These are phyloP conservation scores for Penicillium sp. DNA, from an alignment of 2,329 filamentous ascomycete species.

Conservation along the genomic window DNA sequence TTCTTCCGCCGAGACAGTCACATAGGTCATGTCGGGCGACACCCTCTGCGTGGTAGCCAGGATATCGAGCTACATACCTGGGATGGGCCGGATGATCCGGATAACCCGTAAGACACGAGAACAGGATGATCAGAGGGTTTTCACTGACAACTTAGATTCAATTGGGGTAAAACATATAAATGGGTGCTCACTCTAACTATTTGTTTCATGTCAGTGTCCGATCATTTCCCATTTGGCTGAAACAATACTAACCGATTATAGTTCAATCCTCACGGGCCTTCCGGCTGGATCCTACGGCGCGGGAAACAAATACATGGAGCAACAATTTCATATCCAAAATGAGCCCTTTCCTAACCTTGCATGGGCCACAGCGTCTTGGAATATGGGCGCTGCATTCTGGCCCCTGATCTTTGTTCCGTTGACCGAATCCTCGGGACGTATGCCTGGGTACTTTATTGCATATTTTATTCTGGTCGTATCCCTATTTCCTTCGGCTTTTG, in stretches of 20 bases:
- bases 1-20: conserved; percentile 27
- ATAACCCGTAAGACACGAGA: conserved; percentile 26
- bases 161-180: conserved; percentile 43
- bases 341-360: conserved; percentile 33
- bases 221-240: no score
- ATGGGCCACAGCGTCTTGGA: conserved; percentile 38
- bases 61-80: conserved; percentile 33
- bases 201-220: conserved; percentile 38
- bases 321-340: conserved; percentile 35
- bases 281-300: conserved; percentile 44
- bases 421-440: conserved; percentile 45
- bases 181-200: conserved; percentile 44
- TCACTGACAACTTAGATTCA: conserved; percentile 32
- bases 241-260: conserved; percentile 4
- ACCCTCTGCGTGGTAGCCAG: conserved; percentile 20
- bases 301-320: conserved; percentile 31
- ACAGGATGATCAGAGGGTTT: neutral
- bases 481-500: conserved; percentile 44
- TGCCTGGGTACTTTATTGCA: conserved; percentile 45
- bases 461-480: conserved; percentile 45
- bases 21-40: conserved; percentile 24
- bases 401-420: conserved; percentile 38
- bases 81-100: conserved; percentile 30
- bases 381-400: conserved; percentile 42
- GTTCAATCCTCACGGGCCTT: conserved; percentile 43